These are phyloP conservation scores for Tephrocybe sp. DNA, from an alignment of 768 basidiomycete species.

Conservation along the genomic window DNA sequence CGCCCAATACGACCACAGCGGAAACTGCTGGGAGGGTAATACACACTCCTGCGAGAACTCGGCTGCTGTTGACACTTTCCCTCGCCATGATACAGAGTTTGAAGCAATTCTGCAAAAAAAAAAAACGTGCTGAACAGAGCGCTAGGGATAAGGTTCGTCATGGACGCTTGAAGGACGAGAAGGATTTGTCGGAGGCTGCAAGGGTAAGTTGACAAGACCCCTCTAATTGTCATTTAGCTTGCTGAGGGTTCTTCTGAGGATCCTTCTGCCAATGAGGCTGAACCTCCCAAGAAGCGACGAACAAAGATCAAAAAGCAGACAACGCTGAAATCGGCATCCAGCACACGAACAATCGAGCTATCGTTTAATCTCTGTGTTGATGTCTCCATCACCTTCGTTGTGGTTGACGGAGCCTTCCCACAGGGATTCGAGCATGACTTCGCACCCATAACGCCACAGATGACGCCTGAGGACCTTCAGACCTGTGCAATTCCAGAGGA, in stretches of 20 bases:
- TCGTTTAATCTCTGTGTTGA: slow-evolving; percentile 21
- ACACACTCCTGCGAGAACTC: too few species aligned
- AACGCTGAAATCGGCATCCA: not conserved
- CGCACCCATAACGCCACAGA: slow-evolving; percentile 13
- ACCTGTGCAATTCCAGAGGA: slow-evolving; percentile 31
- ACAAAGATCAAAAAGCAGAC: not conserved
- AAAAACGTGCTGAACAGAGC: slow-evolving; percentile 38
- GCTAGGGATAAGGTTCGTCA: slow-evolving; percentile 35
- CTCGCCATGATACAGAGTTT: too few species aligned
- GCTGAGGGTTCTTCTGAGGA: not conserved
- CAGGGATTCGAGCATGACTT: not conserved
- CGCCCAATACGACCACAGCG: not conserved
- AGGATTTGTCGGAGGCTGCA: slow-evolving; percentile 11
- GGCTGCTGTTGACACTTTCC: too few species aligned
- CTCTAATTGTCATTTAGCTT: not conserved
- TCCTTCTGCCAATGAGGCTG: not conserved
- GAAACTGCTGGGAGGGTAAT: slow-evolving; percentile 13
- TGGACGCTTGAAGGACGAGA: slow-evolving; percentile 26
- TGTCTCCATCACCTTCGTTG: slow-evolving; percentile 18
- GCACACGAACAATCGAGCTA: slow-evolving; percentile 3
- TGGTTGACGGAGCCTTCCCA: slow-evolving; percentile 11
- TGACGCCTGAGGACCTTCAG: slow-evolving; percentile 29
- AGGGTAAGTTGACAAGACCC: not conserved
- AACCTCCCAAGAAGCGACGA: not conserved
- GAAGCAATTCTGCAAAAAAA: slow-evolving; percentile 25